These are phyloP conservation scores for Cenchrus purpureus DNA, from an alignment of 176 grass and related monocot genomes.

Conservation along the genomic window DNA sequence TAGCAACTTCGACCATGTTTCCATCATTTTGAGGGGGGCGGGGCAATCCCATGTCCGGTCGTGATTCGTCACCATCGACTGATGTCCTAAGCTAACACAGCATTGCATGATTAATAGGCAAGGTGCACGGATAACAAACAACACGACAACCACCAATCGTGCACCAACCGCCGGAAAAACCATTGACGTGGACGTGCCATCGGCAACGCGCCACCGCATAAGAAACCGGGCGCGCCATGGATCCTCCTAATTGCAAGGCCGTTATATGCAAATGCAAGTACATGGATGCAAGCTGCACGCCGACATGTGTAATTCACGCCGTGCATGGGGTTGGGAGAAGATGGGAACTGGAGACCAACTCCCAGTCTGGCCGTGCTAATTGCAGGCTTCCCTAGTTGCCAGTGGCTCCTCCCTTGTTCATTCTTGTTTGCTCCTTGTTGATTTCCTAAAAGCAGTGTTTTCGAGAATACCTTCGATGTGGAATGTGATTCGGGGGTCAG, in stretches of 20 bases:
- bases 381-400: not conserved
- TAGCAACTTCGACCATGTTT: too few species aligned
- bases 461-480: too few species aligned
- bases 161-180: conserved; percentile 27
- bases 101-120: not conserved
- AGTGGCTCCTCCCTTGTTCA: not conserved
- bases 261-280: not conserved
- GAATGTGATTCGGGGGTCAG: not conserved
- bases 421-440: not conserved
- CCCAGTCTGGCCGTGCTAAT: not conserved
- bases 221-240: not conserved
- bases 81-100: not conserved
- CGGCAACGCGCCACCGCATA: not conserved
- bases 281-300: conserved; percentile 7
- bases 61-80: not conserved
- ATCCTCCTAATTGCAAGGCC: not conserved
- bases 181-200: conserved; percentile 3
- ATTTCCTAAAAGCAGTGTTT: not conserved
- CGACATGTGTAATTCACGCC: not conserved
- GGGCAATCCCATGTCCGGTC: too few species aligned
- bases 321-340: conserved; percentile 28
- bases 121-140: not conserved
- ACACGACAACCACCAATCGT: not conserved
- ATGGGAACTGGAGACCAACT: conserved; percentile 31
- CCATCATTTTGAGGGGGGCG: too few species aligned